Evolutionary conservation across 768 basidiomycete species (phyloP).

Genomic region (Pleurotus citrinopileatus): DNA sequence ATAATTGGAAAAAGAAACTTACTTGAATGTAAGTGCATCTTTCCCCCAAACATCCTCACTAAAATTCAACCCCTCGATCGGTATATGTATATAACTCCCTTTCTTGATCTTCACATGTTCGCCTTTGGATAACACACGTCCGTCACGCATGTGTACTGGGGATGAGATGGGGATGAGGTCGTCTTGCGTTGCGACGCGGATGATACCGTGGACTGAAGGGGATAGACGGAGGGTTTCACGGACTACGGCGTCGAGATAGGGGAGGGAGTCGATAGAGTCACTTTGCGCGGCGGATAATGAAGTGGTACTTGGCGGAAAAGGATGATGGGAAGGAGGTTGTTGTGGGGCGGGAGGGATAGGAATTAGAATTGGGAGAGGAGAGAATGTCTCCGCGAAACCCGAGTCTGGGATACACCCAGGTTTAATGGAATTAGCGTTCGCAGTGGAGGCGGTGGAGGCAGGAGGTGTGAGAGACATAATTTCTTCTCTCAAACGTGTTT

Average conservation of each 20-base stretch:
- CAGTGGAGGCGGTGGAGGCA: slow-evolving; percentile 16
- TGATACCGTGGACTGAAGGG: slow-evolving; percentile 55
- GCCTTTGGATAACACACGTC: slow-evolving; percentile 31
- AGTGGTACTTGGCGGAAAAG: slow-evolving; percentile 15
- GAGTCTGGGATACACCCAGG: slow-evolving; percentile 10
- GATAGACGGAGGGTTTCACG: slow-evolving; percentile 55
- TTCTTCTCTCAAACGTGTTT: slow-evolving; percentile 56
- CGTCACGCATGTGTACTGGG: slow-evolving; percentile 39
- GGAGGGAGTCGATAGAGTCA: slow-evolving; percentile 37
- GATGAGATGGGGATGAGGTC: slow-evolving; percentile 52
- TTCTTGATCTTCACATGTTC: slow-evolving; percentile 44
- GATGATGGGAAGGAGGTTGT: slow-evolving; percentile 17
- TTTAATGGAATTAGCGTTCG: slow-evolving; percentile 13
- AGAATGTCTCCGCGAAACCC: slow-evolving; percentile 10
- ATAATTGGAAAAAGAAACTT: slow-evolving; percentile 17
- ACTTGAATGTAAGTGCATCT: slow-evolving; percentile 55
- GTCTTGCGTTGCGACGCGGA: slow-evolving; percentile 52
- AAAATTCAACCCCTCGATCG: slow-evolving; percentile 54
- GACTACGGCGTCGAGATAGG: slow-evolving; percentile 55
- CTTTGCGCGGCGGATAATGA: slow-evolving; percentile 16
- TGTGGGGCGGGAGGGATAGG: slow-evolving; percentile 10
- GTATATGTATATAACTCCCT: slow-evolving; percentile 55
- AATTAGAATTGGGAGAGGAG: slow-evolving; percentile 1
- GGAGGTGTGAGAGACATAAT: slow-evolving; percentile 20
- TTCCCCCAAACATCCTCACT: slow-evolving; percentile 52